Conservation (phyloP, 768 basidiomycete genomes). For the Leccinellum albellum region DNA sequence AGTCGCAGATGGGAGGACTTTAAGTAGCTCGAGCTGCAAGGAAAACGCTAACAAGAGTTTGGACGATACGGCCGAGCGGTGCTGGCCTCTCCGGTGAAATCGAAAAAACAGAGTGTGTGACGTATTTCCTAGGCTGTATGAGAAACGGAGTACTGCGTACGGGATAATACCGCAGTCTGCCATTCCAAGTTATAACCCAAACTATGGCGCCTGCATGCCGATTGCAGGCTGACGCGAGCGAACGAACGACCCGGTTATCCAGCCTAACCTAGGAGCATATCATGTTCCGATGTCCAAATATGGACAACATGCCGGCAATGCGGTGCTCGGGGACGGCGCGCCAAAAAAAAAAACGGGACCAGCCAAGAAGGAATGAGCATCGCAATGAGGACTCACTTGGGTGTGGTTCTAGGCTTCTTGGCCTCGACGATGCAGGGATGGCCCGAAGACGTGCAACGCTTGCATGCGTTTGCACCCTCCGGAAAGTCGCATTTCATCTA, state of each 20-base stretch:
- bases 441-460: constrained; percentile 66
- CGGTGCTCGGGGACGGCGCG: constrained; percentile 16
- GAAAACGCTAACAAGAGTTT: background rate
- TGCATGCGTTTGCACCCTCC: constrained; percentile 68
- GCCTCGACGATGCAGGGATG: constrained; percentile 83
- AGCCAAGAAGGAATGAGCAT: constrained; percentile 10
- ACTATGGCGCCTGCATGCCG: constrained; percentile 8
- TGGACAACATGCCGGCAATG: constrained; percentile 23
- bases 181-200: constrained; percentile 13
- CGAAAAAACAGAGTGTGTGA: background rate
- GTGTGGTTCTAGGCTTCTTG: constrained; percentile 70
- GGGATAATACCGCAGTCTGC: constrained; percentile 5
- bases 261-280: constrained; percentile 18
- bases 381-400: constrained; percentile 61
- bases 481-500: constrained; percentile 90
- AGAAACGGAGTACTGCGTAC: background rate
- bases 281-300: constrained; percentile 24
- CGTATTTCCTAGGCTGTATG: background rate
- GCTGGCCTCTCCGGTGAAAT: constrained; percentile 7
- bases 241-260: constrained; percentile 4
- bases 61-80: constrained; percentile 13
- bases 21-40: constrained; percentile 17
- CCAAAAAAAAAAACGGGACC: background rate
- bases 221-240: constrained; percentile 13
- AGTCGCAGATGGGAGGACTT: constrained; percentile 2